Conservation (phyloP, 257 asterid genomes). For the Solanum etuberosum region DNA sequence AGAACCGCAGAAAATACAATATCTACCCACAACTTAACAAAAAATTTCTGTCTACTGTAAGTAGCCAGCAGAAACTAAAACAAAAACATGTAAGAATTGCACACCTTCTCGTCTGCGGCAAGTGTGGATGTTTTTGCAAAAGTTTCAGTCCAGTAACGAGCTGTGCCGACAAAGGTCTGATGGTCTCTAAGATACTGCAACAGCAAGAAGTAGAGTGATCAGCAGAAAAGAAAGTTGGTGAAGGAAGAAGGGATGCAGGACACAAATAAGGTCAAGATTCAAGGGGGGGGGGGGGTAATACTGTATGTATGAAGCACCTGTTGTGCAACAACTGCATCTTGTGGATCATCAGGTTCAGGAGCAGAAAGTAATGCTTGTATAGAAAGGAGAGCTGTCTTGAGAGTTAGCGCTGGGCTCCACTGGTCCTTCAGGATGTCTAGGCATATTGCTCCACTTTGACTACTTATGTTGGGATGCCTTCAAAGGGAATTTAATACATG, state of each 20-base stretch:
- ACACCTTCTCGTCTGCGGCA: constrained; percentile 83
- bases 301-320: constrained; percentile 36
- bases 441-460: constrained; percentile 99
- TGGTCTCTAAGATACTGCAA: constrained; percentile 64
- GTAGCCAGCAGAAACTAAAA: background rate
- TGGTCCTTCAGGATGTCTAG: constrained; percentile 93
- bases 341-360: constrained; percentile 96
- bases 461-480: constrained; percentile 99
- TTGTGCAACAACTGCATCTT: constrained; percentile 92
- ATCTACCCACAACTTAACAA: background rate
- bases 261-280: background rate
- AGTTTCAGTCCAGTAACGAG: constrained; percentile 98
- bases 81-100: background rate
- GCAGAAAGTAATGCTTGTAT: constrained; percentile 89
- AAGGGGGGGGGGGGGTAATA: background rate
- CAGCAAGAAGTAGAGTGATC: background rate
- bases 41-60: background rate
- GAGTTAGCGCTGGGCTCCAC: constrained; percentile 97
- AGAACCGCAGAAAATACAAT: background rate
- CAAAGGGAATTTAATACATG: constrained; percentile 9
- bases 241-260: background rate
- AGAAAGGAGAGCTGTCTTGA: constrained; percentile 95
- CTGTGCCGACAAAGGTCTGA: constrained; percentile 64
- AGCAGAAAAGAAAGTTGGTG: background rate
- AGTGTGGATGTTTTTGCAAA: constrained; percentile 56